Evolutionary conservation across 2,329 filamentous ascomycete genomes (phyloP), one percentile per base, ranked within the genome.

Genomic region (Fusarium circinatum): DNA sequence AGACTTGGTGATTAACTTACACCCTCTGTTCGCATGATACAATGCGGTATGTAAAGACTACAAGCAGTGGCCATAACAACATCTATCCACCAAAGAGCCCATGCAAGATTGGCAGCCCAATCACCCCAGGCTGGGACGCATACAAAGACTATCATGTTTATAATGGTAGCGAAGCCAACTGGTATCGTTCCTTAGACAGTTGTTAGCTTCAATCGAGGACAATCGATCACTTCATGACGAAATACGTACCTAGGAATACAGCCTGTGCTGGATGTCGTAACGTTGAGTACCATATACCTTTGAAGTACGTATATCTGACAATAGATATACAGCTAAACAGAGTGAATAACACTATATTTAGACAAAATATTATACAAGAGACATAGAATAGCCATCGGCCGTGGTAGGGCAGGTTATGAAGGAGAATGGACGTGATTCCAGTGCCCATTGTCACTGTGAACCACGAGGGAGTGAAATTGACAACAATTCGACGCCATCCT

Each of bases 91-190:
- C 88, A 90, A 14, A 89, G 67, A 5, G 77, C 84, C 87, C 87
- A 89, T 6, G 86, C 86, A 42, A 88, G 78, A 60, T 83, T 83
- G 32, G 82, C 82, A 15, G 84, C 84, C 84, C 87, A 86, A 18
- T 82, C 69, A 0, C 89, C 90, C 90, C 89, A 92, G 14, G 87
- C 86, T 1, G 88, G 76, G 4, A 77, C 85, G 71, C 89, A 92
- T 9, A 91, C 84, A 39, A 87, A 84, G 12, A 88, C 84, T 71
- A 88, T 86, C 84, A 89, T 88, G 57, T 90, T 88, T 58, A 92
- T 85, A 11, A 92, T 87, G 0, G 89, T 92, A 2, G 89, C 86
- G 36, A 92, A 85, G 0, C 87, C 89, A 87, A 92, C 91, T 0
- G 90, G 90, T 32, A 91, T 85, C 0, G 89, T 89, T 2, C 87